phyloP scores from a whole-genome alignment of 2,329 filamentous ascomycete species.

The Grosmannia clavigera region DNA sequence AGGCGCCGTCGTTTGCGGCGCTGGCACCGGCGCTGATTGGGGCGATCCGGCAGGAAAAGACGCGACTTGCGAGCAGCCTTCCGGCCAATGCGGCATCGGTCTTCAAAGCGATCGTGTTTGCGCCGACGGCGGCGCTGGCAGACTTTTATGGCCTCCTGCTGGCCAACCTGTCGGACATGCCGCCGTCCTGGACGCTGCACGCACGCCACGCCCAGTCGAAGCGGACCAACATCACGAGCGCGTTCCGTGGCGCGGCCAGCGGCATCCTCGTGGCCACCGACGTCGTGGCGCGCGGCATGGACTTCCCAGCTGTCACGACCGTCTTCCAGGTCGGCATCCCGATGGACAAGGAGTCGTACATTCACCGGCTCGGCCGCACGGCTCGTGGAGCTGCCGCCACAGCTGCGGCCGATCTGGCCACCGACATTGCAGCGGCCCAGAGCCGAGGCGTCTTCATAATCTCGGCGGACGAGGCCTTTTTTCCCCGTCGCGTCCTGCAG shows the following conservation, averaged over 20 bases:
- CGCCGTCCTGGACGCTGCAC: conserved; percentile 33
- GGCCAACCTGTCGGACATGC: conserved; percentile 24
- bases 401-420: conserved; percentile 44
- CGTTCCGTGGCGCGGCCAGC: conserved; percentile 37
- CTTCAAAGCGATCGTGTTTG: conserved; percentile 81
- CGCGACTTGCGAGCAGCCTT: conserved; percentile 11
- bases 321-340: conserved; percentile 53
- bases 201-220: conserved; percentile 37
- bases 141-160: conserved; percentile 38
- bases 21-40: conserved; percentile 47
- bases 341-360: conserved; percentile 48
- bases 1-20: conserved; percentile 57
- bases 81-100: conserved; percentile 20
- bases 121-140: conserved; percentile 45
- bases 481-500: conserved; percentile 36
- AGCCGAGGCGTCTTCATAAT: conserved; percentile 51
- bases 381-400: conserved; percentile 49
- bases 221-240: conserved; percentile 47
- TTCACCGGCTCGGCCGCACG: conserved; percentile 56
- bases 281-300: conserved; percentile 60
- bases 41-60: conserved; percentile 34
- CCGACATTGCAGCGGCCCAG: conserved; percentile 26
- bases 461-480: conserved; percentile 36
- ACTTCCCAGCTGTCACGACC: conserved; percentile 57
- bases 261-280: conserved; percentile 56